Base-by-base conservation (phyloP, 2,329 filamentous ascomycete genomes). In the Trichoderma oligosporum region DNA sequence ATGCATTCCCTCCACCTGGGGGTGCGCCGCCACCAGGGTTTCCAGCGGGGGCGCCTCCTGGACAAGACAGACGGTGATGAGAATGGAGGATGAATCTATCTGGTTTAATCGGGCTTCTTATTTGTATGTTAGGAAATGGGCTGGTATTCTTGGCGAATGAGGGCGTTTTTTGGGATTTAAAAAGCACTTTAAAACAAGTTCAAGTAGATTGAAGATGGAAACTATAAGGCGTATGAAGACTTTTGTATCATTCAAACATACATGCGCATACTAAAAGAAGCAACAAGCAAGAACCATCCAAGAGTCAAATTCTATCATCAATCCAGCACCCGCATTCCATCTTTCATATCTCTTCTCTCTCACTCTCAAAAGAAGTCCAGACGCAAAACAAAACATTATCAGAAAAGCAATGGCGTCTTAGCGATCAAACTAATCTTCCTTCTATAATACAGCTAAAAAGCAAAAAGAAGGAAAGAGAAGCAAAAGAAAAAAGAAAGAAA, bases 1-100 rank as follows among this genome's bases (percentile, higher is more conserved):
- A 78, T 56, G 75, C 74, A 4, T 78, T 78, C 38, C 55, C 75
- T 74, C 44, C 33, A 14, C 73, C 73, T 11, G 67, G 71, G 18
- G 67, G 68, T 56, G 61, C 52, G 18, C 64, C 67, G 16, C 68
- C 70, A 4, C 66, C 67, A 22, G 73, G 72, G 4, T 74, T 73
- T 60, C 67, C 67, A 53, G 68, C 69, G 16, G 68, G 68, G 2
- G 71, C 70, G 12, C 70, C 71, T 20, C 70, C 72, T 20, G 75
- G 75, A 33, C 73, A 71, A 29, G 74, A 75, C 35, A 70, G 71
- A 66, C 68, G 73, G 63, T 77, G 38, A 56, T 47, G 35, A 20
- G 27, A n/a, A n/a, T 0, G 41, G 2, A 1, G 38, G 20, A 16
- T 7, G n/a, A 20, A 44, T 22, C 12, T 25, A 20, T n/a, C 31